A percentile compares a stretch with the other conserved stretches of the same genome.
phyloP scores from a whole-genome alignment of 2,329 filamentous ascomycete species.

The Fusarium torulosum region DNA sequence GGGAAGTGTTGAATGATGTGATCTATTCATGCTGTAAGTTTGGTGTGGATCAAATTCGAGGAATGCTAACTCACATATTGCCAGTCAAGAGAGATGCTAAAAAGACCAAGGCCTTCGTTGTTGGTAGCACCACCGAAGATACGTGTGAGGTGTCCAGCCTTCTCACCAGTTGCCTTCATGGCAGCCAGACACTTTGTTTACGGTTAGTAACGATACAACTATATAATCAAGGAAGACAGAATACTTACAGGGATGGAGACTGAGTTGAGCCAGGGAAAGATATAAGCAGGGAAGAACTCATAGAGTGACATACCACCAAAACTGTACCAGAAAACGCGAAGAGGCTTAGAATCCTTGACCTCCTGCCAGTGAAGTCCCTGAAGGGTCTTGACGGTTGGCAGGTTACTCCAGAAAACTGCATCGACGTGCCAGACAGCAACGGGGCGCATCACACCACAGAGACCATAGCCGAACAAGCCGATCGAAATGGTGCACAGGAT shows the following conservation, averaged over 20 bases:
- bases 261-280: conserved; percentile 67
- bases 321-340: conserved; percentile 65
- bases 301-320: conserved; percentile 63
- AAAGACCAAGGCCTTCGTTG: conserved; percentile 65
- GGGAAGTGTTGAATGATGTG: conserved; percentile 65
- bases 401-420: conserved; percentile 66
- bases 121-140: conserved; percentile 65
- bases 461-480: conserved; percentile 66
- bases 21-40: conserved; percentile 55
- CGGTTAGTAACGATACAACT: background rate
- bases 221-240: fast-evolving
- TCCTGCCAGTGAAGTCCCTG: conserved; percentile 67
- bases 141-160: conserved; percentile 58
- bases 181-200: conserved; percentile 59
- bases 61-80: conserved; percentile 59
- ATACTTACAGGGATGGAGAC: conserved; percentile 60
- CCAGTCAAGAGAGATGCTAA: conserved; percentile 66
- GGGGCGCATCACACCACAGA: conserved; percentile 66
- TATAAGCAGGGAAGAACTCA: conserved; percentile 67
- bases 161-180: conserved; percentile 63
- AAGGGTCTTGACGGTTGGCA: conserved; percentile 66
- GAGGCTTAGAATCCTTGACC: conserved; percentile 62
- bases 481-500: conserved; percentile 66
- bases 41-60: fast-evolving
- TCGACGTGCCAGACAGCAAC: conserved; percentile 68